phyloP scores from a whole-genome alignment of 2,329 filamentous ascomycete genomes.

The Aspergillus jensenii region DNA sequence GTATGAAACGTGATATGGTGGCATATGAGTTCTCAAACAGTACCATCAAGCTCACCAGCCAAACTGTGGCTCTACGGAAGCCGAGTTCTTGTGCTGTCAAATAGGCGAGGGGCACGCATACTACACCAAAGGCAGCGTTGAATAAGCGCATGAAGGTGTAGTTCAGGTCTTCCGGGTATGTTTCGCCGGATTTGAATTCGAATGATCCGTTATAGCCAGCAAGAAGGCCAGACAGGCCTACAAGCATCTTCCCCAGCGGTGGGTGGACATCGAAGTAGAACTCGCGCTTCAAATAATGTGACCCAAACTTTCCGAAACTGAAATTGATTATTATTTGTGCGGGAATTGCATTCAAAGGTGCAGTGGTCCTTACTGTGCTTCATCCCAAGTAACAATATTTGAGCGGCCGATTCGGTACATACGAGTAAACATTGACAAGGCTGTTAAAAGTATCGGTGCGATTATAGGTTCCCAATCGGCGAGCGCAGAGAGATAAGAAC shows the following conservation, averaged over 20 bases:
- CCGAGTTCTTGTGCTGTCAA: conserved; percentile 90
- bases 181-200: conserved; percentile 98
- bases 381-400: conserved; percentile 73
- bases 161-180: conserved; percentile 88
- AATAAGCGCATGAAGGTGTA: conserved; percentile 99
- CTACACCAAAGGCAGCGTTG: conserved; percentile 90
- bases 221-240: conserved; percentile 91
- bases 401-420: conserved; percentile 69
- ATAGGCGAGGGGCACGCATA: conserved; percentile 92
- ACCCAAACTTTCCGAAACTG: conserved; percentile 78
- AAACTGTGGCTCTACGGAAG: conserved; percentile 81
- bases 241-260: conserved; percentile 96
- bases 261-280: conserved; percentile 99
- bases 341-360: neutral
- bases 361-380: conserved; percentile 62
- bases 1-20: conserved; percentile 96
- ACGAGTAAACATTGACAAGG: conserved; percentile 64
- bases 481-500: conserved; percentile 40
- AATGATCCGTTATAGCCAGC: conserved; percentile 99
- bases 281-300: conserved; percentile 97
- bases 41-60: conserved; percentile 95
- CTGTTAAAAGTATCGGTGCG: conserved; percentile 64
- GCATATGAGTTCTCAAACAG: conserved; percentile 99
- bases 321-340: conserved; percentile 8
- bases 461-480: conserved; percentile 63